Evolutionary conservation across 495 filamentous ascomycete species (phyloP).

Genomic region (Neurospora sp.): DNA sequence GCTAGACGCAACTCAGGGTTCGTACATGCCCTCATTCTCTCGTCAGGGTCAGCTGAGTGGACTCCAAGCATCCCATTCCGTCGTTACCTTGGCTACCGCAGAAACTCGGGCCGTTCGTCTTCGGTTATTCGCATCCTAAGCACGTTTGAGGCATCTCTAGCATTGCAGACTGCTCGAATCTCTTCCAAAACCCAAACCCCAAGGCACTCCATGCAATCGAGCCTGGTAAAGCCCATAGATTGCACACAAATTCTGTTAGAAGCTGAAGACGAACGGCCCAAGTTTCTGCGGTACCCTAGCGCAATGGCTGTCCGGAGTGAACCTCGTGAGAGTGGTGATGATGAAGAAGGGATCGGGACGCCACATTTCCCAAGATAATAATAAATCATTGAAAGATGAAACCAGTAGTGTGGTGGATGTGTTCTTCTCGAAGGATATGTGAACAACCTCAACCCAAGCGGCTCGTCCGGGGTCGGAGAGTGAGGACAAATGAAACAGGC

Average conservation of each 20-base stretch:
- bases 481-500: too few relatives aligned
- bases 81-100: not conserved
- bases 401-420: not conserved
- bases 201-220: too few relatives aligned
- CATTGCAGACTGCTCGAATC: too few relatives aligned
- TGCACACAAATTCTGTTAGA: too few relatives aligned
- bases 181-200: too few relatives aligned
- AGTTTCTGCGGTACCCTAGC: too few relatives aligned
- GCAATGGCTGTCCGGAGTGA: not conserved
- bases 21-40: not conserved
- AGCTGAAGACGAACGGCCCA: too few relatives aligned
- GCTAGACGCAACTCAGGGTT: not conserved
- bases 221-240: too few relatives aligned
- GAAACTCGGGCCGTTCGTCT: too few relatives aligned
- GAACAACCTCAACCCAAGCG: not conserved
- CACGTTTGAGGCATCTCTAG: too few relatives aligned
- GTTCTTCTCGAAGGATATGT: not conserved
- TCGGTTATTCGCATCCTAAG: too few relatives aligned
- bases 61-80: not conserved
- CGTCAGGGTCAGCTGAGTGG: not conserved
- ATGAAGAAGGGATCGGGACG: not conserved
- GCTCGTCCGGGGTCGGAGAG: not conserved
- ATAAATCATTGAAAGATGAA: not conserved
- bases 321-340: not conserved
- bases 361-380: not conserved